A percentile compares a stretch with the other conserved stretches of the same genome.
phyloP scores from a whole-genome alignment of 1,139 yeast genomes.

The Suhomyces wounanorum region DNA sequence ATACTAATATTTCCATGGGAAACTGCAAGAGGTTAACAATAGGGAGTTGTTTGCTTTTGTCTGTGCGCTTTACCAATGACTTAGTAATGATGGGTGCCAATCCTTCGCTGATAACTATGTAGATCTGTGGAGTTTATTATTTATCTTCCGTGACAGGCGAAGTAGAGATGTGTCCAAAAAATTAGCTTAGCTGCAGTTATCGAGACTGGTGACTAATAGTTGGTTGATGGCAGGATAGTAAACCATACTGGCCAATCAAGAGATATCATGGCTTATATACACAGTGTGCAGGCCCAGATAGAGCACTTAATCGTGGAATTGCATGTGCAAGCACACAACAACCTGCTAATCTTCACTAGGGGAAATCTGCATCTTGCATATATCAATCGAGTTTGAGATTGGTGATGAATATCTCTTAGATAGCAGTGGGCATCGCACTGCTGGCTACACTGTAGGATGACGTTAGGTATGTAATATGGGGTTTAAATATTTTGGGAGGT shows the following conservation, averaged over 20 bases:
- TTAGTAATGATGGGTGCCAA: background rate
- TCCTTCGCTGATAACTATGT: background rate
- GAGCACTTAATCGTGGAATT: too few species aligned
- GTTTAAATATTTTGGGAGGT: background rate
- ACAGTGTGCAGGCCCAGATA: too few species aligned
- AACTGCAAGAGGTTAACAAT: background rate
- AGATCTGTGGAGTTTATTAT: background rate
- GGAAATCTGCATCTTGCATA: background rate
- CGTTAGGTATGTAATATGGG: background rate
- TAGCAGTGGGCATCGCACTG: background rate
- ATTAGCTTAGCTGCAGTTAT: too few species aligned
- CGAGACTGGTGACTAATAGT: too few species aligned
- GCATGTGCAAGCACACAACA: too few species aligned
- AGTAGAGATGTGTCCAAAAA: too few species aligned
- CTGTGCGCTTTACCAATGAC: background rate
- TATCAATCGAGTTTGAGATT: background rate
- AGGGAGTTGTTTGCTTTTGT: background rate
- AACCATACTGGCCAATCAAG: too few species aligned
- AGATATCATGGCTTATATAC: too few species aligned
- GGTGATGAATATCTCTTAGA: background rate
- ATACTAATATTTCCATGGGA: conserved; percentile 2
- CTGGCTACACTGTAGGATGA: background rate
- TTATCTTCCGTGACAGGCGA: too few species aligned
- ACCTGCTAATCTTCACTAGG: too few species aligned
- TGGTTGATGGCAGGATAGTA: too few species aligned